These are phyloP conservation scores for Linderniella brevidens DNA, from an alignment of 257 asterid genomes.

Conservation along the genomic window DNA sequence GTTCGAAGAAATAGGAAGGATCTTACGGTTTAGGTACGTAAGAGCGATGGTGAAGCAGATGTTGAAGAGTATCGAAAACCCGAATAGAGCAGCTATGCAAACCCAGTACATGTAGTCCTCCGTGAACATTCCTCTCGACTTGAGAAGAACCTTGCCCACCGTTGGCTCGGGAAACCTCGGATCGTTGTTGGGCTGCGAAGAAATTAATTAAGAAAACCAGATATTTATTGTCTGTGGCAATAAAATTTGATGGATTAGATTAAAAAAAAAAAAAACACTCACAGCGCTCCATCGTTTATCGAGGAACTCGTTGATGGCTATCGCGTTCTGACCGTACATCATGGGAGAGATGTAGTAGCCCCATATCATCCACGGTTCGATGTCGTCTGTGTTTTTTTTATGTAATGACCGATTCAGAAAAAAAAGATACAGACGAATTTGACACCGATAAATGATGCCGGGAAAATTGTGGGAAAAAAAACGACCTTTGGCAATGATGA, in stretches of 20 bases:
- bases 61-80: conserved; percentile 71
- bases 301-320: conserved; percentile 45
- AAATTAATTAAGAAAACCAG: background rate
- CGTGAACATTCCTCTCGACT: conserved; percentile 64
- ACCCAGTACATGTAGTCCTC: conserved; percentile 79
- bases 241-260: conserved; percentile 2
- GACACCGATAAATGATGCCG: background rate
- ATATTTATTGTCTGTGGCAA: background rate
- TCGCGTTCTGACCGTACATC: conserved; percentile 59
- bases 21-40: conserved; percentile 64
- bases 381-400: conserved; percentile 29
- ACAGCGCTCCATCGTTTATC: conserved; percentile 39
- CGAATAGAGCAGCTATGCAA: conserved; percentile 65
- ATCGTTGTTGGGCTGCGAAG: conserved; percentile 9
- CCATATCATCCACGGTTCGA: conserved; percentile 75
- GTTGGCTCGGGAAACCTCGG: conserved; percentile 42
- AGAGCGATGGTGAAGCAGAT: conserved; percentile 50
- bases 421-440: conserved; percentile 10
- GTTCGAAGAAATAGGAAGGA: background rate
- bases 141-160: conserved; percentile 84
- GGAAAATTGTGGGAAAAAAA: background rate
- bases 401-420: background rate
- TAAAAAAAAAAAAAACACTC: conserved; percentile 1
- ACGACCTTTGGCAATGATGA: conserved; percentile 53
- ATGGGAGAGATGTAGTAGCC: conserved; percentile 53